These are phyloP conservation scores for Entoloma clypeatum DNA, from an alignment of 1,284 basidiomycete genomes.

Conservation along the genomic window DNA sequence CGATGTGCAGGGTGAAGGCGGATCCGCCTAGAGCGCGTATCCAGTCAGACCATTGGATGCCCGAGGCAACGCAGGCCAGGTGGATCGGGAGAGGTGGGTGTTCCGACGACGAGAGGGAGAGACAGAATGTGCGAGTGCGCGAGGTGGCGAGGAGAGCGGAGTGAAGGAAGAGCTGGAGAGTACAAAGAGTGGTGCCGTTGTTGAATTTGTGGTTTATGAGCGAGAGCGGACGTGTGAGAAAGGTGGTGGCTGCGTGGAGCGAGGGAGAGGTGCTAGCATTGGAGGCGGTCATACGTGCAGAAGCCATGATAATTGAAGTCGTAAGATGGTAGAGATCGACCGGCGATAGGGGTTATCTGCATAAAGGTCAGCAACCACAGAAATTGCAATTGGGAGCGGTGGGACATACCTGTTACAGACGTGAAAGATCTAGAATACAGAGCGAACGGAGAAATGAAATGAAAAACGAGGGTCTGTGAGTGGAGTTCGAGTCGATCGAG, in stretches of 20 bases:
- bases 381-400: too few relatives aligned
- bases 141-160: conserved; percentile 54
- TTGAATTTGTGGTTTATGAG: conserved; percentile 36
- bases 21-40: conserved; percentile 54
- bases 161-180: conserved; percentile 61
- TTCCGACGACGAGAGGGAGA: conserved; percentile 52
- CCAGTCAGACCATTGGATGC: conserved; percentile 71
- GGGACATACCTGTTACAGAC: too few relatives aligned
- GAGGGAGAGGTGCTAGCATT: conserved; percentile 56
- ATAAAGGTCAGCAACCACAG: too few relatives aligned
- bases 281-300: too few relatives aligned
- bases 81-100: conserved; percentile 62
- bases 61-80: conserved; percentile 57
- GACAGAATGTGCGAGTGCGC: conserved; percentile 51
- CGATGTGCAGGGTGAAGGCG: conserved; percentile 68
- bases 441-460: too few relatives aligned
- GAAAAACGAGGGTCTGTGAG: too few relatives aligned
- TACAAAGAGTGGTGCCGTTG: conserved; percentile 48
- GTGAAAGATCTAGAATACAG: too few relatives aligned
- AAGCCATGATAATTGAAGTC: too few relatives aligned
- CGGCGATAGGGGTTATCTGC: too few relatives aligned
- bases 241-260: conserved; percentile 39
- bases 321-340: too few relatives aligned
- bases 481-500: too few relatives aligned
- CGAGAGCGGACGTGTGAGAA: conserved; percentile 62